phyloP scores from a whole-genome alignment of 78 protist species.

The Andalucia godoyi region DNA sequence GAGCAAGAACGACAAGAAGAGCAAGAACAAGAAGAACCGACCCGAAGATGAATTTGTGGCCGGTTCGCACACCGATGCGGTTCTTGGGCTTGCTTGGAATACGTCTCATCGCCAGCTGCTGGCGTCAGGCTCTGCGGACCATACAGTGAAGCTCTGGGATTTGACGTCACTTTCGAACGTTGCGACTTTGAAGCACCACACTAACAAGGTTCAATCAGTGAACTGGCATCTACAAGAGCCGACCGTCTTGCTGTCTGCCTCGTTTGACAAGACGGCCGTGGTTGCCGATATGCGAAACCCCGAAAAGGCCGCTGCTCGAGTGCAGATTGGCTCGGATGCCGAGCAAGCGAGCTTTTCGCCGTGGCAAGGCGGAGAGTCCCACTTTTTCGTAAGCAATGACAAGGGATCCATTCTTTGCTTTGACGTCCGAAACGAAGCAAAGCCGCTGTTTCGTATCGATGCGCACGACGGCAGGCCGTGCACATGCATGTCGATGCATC shows the following conservation, averaged over 20 bases:
- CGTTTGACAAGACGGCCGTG: slow-evolving; percentile 16
- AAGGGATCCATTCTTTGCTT: background rate
- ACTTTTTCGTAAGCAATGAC: too few species aligned
- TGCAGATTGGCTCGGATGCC: background rate
- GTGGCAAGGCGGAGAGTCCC: too few species aligned
- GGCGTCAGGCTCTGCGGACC: slow-evolving; percentile 61
- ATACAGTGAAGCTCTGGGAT: slow-evolving; percentile 71
- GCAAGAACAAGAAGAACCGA: slow-evolving; percentile 4
- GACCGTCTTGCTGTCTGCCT: slow-evolving; percentile 21
- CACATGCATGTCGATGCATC: background rate
- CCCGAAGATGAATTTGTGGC: slow-evolving; percentile 6
- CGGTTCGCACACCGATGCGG: slow-evolving; percentile 15
- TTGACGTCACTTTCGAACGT: slow-evolving; percentile 18
- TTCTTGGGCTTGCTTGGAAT: slow-evolving; percentile 38
- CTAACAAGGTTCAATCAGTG: slow-evolving; percentile 37
- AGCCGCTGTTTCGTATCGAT: background rate
- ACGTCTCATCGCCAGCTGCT: slow-evolving; percentile 10
- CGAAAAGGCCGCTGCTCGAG: background rate
- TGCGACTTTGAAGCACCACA: slow-evolving; percentile 42
- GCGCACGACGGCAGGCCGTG: background rate
- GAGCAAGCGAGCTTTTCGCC: background rate
- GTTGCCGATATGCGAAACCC: slow-evolving; percentile 34
- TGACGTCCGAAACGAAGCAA: background rate
- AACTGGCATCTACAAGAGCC: slow-evolving; percentile 43
- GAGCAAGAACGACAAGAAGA: background rate